Base-by-base conservation (phyloP, 805 yeast genomes). In the Candida golubevii region DNA sequence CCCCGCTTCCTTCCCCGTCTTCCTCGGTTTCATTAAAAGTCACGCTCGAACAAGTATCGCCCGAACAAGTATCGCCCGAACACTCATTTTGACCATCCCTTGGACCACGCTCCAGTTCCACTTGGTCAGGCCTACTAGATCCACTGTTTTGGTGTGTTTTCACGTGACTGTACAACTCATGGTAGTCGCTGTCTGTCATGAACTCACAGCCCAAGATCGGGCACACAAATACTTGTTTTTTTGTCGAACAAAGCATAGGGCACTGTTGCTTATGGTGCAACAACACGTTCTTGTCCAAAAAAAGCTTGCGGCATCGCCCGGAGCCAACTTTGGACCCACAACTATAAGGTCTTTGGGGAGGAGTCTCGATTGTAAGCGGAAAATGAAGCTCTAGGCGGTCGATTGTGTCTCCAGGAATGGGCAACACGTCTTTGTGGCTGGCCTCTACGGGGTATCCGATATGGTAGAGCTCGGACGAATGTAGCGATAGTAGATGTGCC, bases 131-230 rank as follows among this genome's bases (percentile, higher is more conserved):
- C 23, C 23, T 5, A 18, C 23, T 18, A 18, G 23, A 18, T 29
- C 32, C 32, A 12, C 4, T 29, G 32, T 33, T 26, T 7, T 36
- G 34, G 27, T 50, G 52, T 6, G 38, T 30, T 13, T 27, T 15
- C 10, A 49, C 34, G 36, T 53, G 56, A 18, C 33, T 26, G 29
- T 28, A 23, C n/a, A 45, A 47, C 35, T 45, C 52, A 1, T 26
- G 23, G 42, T 44, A 51, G 31, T 49, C 34, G 7, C 58, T 64
- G 28, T 66, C 71, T 0, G 72, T 66, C 58, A 63, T 59, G 46
- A 52, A 69, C 1, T 63, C 70, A 50, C 75, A 69, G 8, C 75
- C 75, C 29, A 69, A 48, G 14, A 69, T 45, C 2, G 75, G 72
- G 48, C 75, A 69, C 5, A 59, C 44, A 37, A 63, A 55, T 2